phyloP scores from a whole-genome alignment of 257 asterid genomes.

The Mitragyna speciosa region DNA sequence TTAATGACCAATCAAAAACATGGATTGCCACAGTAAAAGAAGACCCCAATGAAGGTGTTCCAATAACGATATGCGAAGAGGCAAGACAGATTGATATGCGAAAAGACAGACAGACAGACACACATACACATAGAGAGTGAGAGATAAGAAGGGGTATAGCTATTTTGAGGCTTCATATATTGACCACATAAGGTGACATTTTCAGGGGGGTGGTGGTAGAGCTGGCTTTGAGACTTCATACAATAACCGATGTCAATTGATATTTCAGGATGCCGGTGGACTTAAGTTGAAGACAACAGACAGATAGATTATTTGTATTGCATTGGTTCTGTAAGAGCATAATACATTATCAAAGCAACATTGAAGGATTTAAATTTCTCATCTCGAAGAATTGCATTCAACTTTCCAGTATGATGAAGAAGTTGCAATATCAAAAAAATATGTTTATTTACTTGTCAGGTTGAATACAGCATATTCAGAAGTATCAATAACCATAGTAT shows the following conservation, averaged over 20 bases:
- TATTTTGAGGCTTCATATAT: neutral
- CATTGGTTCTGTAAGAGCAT: neutral
- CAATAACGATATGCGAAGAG: neutral
- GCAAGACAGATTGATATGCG: neutral
- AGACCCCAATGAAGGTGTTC: neutral
- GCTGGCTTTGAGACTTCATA: neutral
- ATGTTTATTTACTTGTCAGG: neutral
- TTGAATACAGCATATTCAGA: neutral
- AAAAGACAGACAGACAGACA: no score
- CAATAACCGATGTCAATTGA: neutral
- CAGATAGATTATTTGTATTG: no score
- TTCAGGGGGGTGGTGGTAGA: neutral
- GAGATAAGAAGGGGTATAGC: no score
- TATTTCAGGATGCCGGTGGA: neutral
- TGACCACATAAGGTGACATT: neutral
- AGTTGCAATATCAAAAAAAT: neutral
- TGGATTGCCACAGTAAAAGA: neutral
- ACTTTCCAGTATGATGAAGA: neutral
- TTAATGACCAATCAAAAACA: neutral
- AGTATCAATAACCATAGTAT: neutral
- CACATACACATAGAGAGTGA: no score
- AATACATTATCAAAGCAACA: neutral
- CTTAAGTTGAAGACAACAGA: neutral
- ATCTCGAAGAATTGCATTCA: neutral
- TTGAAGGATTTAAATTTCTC: neutral